A percentile compares a stretch with the other conserved stretches of the same genome.
Conservation (phyloP, 345 rosid genomes). For the Linum trigynum region DNA sequence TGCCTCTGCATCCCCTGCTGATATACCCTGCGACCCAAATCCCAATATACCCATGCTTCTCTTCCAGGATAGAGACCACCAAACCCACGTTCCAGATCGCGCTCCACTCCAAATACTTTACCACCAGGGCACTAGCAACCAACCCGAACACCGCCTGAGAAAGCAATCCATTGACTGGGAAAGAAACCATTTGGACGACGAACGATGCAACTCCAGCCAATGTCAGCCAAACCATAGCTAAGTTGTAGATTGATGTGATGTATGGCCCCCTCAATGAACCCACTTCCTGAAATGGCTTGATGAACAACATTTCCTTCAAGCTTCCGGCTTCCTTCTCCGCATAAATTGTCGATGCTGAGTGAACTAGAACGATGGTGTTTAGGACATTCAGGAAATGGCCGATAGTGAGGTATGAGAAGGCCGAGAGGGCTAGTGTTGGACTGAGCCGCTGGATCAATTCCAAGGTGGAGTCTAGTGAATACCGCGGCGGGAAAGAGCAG, state of each 20-base stretch:
- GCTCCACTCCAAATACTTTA: constrained; percentile 30
- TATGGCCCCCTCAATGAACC: constrained; percentile 28
- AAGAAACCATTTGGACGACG: background rate
- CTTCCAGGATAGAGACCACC: constrained; percentile 28
- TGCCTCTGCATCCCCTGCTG: constrained; percentile 21
- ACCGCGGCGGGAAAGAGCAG: background rate
- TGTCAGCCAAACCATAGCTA: constrained; percentile 10
- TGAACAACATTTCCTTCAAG: constrained; percentile 8
- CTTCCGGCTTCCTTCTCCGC: constrained; percentile 11
- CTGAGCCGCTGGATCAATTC: background rate
- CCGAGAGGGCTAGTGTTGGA: constrained; percentile 5
- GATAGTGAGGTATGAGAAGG: constrained; percentile 1
- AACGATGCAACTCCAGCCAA: constrained; percentile 4
- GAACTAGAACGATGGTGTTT: constrained; percentile 22
- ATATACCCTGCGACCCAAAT: constrained; percentile 18
- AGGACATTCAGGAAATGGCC: constrained; percentile 26
- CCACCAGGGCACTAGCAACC: constrained; percentile 2
- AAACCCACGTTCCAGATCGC: constrained; percentile 30
- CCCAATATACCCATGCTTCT: constrained; percentile 28
- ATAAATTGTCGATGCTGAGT: constrained; percentile 22
- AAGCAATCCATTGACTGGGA: background rate
- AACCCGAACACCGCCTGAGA: background rate
- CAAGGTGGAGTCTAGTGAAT: background rate
- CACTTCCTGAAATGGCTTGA: constrained; percentile 4
- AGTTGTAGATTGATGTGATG: constrained; percentile 31